Conservation (phyloP, 176 grass and related monocot species). For the Oryza coarctata region DNA sequence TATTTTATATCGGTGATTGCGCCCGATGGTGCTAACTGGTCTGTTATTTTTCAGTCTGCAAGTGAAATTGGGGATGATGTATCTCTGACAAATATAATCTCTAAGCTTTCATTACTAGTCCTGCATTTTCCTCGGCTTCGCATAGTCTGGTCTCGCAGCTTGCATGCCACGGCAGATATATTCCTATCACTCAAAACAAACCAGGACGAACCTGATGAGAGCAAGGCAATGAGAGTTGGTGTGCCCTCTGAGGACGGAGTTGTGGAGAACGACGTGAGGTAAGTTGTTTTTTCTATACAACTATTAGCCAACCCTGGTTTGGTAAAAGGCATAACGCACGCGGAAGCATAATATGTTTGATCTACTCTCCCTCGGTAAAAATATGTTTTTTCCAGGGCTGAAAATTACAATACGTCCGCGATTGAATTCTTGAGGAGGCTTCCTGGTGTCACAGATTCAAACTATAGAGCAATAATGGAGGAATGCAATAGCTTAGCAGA, state of each 20-base stretch:
- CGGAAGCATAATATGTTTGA: background rate
- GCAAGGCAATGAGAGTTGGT: slow-evolving; percentile 80
- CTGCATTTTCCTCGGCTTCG: slow-evolving; percentile 92
- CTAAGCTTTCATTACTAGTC: slow-evolving; percentile 78
- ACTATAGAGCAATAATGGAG: slow-evolving; percentile 85
- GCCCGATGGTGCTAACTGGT: slow-evolving; percentile 14
- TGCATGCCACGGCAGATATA: slow-evolving; percentile 87
- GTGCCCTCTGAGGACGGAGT: slow-evolving; percentile 85
- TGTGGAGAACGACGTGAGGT: slow-evolving; percentile 86
- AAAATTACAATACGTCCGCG: slow-evolving; percentile 93
- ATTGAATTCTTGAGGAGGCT: slow-evolving; percentile 93
- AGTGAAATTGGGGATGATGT: slow-evolving; percentile 93
- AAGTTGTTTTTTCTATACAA: background rate
- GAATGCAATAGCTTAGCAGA: slow-evolving; percentile 80
- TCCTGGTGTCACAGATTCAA: slow-evolving; percentile 86
- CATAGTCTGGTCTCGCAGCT: slow-evolving; percentile 89
- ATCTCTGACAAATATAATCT: slow-evolving; percentile 81
- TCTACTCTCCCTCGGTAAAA: background rate
- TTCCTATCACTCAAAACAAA: slow-evolving; percentile 89
- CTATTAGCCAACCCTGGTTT: background rate
- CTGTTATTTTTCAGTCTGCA: slow-evolving; percentile 59
- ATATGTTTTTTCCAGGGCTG: slow-evolving; percentile 55
- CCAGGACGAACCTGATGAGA: slow-evolving; percentile 96
- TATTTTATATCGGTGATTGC: background rate
- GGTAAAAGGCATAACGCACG: background rate